Evolutionary conservation across 352 stramenopile species (phyloP).

Genomic region (Pythium dissotocum): DNA sequence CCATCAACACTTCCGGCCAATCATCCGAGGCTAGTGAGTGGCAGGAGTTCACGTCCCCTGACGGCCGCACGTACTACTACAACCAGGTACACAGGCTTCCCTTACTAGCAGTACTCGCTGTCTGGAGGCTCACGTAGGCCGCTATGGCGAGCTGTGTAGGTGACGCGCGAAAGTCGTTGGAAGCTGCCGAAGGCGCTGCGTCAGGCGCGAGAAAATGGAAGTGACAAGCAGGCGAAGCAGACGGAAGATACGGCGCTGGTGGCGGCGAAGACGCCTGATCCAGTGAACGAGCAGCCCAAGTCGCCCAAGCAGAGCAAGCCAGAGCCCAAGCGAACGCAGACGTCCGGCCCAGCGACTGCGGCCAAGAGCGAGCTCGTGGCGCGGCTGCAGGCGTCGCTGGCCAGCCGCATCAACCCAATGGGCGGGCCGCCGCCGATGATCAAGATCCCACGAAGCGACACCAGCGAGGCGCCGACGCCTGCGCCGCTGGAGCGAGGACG

Average conservation of each 20-base stretch:
- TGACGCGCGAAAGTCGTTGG: constrained; percentile 65
- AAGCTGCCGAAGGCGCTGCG: constrained; percentile 38
- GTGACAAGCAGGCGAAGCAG: neutral
- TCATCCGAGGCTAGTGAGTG: constrained; percentile 23
- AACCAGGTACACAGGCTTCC: constrained; percentile 33
- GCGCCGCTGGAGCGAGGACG: neutral
- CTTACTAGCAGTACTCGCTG: neutral
- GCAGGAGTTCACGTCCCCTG: constrained; percentile 57
- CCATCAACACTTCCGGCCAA: neutral
- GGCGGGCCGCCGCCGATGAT: constrained; percentile 23
- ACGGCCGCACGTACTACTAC: constrained; percentile 67
- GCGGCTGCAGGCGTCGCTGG: constrained; percentile 60
- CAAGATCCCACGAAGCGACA: constrained; percentile 19
- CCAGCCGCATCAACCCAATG: constrained; percentile 29
- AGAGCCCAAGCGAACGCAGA: too few relatives aligned
- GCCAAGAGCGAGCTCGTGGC: constrained; percentile 43
- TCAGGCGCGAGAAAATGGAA: neutral
- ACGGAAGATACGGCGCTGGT: neutral
- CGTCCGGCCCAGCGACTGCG: too few relatives aligned
- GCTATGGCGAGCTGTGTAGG: constrained; percentile 10
- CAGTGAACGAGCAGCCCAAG: too few relatives aligned
- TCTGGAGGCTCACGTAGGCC: neutral
- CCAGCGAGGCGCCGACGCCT: neutral
- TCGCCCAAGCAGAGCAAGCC: too few relatives aligned
- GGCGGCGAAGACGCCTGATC: too few relatives aligned